Evolutionary conservation across 2,329 filamentous ascomycete species (phyloP), one percentile per base, ranked within the genome.

Genomic region (Clathrospora elynae): DNA sequence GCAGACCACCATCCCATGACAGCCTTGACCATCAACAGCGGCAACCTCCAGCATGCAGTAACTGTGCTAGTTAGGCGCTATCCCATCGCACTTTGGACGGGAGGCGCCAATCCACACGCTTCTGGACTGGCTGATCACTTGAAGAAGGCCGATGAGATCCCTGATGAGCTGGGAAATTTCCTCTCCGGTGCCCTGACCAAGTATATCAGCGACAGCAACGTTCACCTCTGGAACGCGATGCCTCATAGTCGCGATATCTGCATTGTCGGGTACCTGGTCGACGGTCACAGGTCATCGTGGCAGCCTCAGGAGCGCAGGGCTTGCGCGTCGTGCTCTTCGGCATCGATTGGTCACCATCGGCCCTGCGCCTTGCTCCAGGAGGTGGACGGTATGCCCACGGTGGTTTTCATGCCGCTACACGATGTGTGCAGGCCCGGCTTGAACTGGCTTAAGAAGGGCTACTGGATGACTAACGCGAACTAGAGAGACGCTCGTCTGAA

Each of bases 321-420:
- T 10, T 56, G 53, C 12, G 11, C 2, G 24, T 2, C n/a, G 4
- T 59, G 55, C 32, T 51, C 33, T 3, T 31, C 29, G 5, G 20
- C 22, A 17, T 20, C 5, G 19, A 25, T 24, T 5, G 30, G 24
- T 8, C 17, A 16, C 18, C 36, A 22, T 5, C 36, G 46, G 12
- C 49, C 50, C 6, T 57, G 55, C 23, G 53, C 49, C 16, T 37
- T 53, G 25, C 34, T 55, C 5, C 40, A 52, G 10, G 42, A 46
- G 2, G 16, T 59, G 10, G 22, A 33, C 17, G 46, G 49, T 7
- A 29, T 37, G 3, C 38, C 35, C 8, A 55, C 38, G 1, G 34
- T 56, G 2, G 32, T 56, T n/a, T 55, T 55, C 25, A 9, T 56
- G 33, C 53, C 55, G 5, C 35, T 55, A 20, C 29, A 23, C 2